These are phyloP conservation scores for Aspergillus pseudonomiae DNA, from an alignment of 2,329 filamentous ascomycete genomes.

Conservation along the genomic window DNA sequence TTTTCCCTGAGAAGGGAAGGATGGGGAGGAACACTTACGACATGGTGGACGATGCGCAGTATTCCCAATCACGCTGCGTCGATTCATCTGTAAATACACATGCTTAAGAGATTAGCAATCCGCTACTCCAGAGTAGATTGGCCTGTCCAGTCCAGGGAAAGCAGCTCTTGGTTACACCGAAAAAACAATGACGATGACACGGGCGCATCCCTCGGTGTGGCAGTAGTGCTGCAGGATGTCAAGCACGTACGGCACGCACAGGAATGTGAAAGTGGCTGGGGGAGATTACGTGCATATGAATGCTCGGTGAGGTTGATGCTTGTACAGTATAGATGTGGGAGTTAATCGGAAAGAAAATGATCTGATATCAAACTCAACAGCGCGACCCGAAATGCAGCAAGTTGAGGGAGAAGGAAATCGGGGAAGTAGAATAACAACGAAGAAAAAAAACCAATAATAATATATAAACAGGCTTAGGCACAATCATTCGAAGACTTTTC, in stretches of 20 bases:
- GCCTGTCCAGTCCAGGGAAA: constrained; percentile 35
- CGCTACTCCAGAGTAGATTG: constrained; percentile 35
- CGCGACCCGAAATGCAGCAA: too few species aligned
- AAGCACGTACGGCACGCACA: constrained; percentile 13
- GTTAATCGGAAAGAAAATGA: background rate
- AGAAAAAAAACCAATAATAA: constrained; percentile 2
- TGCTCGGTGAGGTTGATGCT: constrained; percentile 6
- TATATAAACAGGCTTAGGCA: constrained; percentile 31
- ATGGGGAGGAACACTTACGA: constrained; percentile 40
- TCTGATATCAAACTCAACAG: constrained; percentile 3
- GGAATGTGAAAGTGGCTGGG: constrained; percentile 9
- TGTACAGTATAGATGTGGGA: constrained; percentile 8
- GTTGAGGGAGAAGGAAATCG: background rate
- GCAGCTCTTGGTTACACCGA: constrained; percentile 38
- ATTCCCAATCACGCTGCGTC: constrained; percentile 38
- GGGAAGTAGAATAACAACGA: background rate
- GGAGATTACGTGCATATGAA: constrained; percentile 9
- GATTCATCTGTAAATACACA: constrained; percentile 45
- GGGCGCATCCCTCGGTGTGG: constrained; percentile 38
- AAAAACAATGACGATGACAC: constrained; percentile 37
- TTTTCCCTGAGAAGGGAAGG: constrained; percentile 10
- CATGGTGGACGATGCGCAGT: constrained; percentile 40
- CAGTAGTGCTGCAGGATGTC: constrained; percentile 31
- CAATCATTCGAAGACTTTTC: constrained; percentile 25
- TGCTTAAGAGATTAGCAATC: constrained; percentile 39